phyloP scores from a whole-genome alignment of 2,329 filamentous ascomycete genomes.

The Monosporascus ibericus region DNA sequence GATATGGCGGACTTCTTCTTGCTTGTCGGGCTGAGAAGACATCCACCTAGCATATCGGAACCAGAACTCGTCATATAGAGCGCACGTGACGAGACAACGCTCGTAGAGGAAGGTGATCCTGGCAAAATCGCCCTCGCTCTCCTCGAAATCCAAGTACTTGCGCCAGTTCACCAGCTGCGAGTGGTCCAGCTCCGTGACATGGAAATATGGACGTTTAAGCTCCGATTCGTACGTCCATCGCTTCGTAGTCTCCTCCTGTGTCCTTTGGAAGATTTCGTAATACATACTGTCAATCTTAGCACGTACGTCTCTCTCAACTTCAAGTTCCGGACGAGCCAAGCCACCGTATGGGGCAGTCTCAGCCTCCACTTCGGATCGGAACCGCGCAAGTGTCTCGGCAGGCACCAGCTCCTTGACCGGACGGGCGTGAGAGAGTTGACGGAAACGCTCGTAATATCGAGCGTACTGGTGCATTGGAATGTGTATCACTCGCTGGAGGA shows the following conservation, averaged over 20 bases:
- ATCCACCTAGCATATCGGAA: slow-evolving; percentile 96
- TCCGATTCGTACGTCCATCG: slow-evolving; percentile 93
- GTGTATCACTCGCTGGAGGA: slow-evolving; percentile 74
- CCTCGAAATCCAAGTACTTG: slow-evolving; percentile 95
- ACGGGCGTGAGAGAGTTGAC: slow-evolving; percentile 64
- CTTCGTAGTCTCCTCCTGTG: slow-evolving; percentile 82
- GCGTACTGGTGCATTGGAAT: slow-evolving; percentile 96
- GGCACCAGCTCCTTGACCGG: slow-evolving; percentile 70
- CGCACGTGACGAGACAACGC: slow-evolving; percentile 85
- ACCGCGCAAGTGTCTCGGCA: slow-evolving; percentile 58
- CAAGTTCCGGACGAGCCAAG: slow-evolving; percentile 60
- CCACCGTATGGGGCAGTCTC: slow-evolving; percentile 50
- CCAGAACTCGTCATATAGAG: slow-evolving; percentile 97
- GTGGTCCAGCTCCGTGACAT: slow-evolving; percentile 87
- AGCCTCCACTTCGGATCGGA: slow-evolving; percentile 65
- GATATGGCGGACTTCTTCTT: slow-evolving; percentile 86
- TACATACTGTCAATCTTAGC: slow-evolving; percentile 74
- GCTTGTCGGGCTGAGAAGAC: slow-evolving; percentile 69
- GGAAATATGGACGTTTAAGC: slow-evolving; percentile 94
- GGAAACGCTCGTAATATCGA: slow-evolving; percentile 88
- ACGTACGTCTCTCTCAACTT: slow-evolving; percentile 78
- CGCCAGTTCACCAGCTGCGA: slow-evolving; percentile 83
- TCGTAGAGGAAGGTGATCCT: slow-evolving; percentile 85
- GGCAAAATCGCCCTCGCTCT: slow-evolving; percentile 69
- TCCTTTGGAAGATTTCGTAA: slow-evolving; percentile 72